A percentile compares a stretch with the other conserved stretches of the same genome.
phyloP scores from a whole-genome alignment of 345 rosid genomes.

The Linum tenue region DNA sequence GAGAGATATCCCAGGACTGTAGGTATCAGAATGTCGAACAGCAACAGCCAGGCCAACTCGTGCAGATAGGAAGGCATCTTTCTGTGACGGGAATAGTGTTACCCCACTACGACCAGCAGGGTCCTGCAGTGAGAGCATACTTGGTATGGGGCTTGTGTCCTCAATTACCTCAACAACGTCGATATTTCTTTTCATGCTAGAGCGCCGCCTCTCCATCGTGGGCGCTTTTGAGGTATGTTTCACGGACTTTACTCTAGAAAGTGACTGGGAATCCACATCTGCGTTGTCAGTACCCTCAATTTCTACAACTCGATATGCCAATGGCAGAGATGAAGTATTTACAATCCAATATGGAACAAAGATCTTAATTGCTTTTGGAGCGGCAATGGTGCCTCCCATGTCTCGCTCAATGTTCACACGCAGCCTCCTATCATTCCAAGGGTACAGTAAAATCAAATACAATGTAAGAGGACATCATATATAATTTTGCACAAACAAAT shows the following conservation, averaged over 20 bases:
- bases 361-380: slow-evolving; percentile 78
- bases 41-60: slow-evolving; percentile 85
- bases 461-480: background rate
- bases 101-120: slow-evolving; percentile 70
- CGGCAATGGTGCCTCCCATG: slow-evolving; percentile 79
- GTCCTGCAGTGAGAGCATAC: slow-evolving; percentile 97
- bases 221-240: slow-evolving; percentile 49
- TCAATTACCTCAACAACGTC: slow-evolving; percentile 75
- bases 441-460: background rate
- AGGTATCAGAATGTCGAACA: slow-evolving; percentile 60
- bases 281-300: slow-evolving; percentile 60
- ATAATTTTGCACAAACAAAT: background rate
- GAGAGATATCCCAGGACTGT: slow-evolving; percentile 89
- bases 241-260: slow-evolving; percentile 67
- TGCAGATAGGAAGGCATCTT: slow-evolving; percentile 55
- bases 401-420: slow-evolving; percentile 88
- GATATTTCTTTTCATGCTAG: slow-evolving; percentile 43
- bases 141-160: slow-evolving; percentile 79
- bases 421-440: slow-evolving; percentile 52
- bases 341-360: slow-evolving; percentile 96
- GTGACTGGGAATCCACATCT: slow-evolving; percentile 46
- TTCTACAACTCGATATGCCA: slow-evolving; percentile 82
- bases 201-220: slow-evolving; percentile 43
- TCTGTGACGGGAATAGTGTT: slow-evolving; percentile 59
- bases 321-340: slow-evolving; percentile 65